Conservation (phyloP, 768 basidiomycete genomes). For the Phlegmacium glaucopus region DNA sequence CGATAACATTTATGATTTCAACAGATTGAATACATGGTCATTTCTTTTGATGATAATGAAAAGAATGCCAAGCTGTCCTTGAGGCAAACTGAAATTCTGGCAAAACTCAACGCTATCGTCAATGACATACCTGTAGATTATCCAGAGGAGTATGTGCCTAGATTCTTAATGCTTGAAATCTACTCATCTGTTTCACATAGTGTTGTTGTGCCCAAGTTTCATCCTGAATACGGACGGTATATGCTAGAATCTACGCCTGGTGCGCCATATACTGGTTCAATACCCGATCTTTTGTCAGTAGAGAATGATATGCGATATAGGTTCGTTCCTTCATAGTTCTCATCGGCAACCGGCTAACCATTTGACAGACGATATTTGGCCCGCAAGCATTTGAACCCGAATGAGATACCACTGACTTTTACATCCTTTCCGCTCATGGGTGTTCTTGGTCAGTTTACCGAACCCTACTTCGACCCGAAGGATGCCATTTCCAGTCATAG, state of each 20-base stretch:
- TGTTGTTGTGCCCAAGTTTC: conserved; percentile 81
- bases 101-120: conserved; percentile 68
- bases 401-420: conserved; percentile 89
- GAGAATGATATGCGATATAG: conserved; percentile 95
- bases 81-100: conserved; percentile 92
- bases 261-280: conserved; percentile 85
- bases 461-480: conserved; percentile 76
- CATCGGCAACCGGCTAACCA: not conserved
- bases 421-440: conserved; percentile 96
- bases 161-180: not conserved
- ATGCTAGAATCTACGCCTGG: conserved; percentile 99
- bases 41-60: conserved; percentile 72
- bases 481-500: conserved; percentile 87
- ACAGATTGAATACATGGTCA: conserved; percentile 92
- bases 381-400: conserved; percentile 73
- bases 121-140: conserved; percentile 59
- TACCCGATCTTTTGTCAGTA: conserved; percentile 83
- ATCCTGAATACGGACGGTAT: conserved; percentile 97
- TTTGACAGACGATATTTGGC: conserved; percentile 72
- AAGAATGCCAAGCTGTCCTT: conserved; percentile 88
- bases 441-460: conserved; percentile 85
- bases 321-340: conserved; percentile 31
- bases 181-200: conserved; percentile 34
- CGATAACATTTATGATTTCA: conserved; percentile 6
- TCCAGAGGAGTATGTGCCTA: conserved; percentile 51